phyloP scores from a whole-genome alignment of 23 red algal genomes.

The Gracilaria domingensis region DNA sequence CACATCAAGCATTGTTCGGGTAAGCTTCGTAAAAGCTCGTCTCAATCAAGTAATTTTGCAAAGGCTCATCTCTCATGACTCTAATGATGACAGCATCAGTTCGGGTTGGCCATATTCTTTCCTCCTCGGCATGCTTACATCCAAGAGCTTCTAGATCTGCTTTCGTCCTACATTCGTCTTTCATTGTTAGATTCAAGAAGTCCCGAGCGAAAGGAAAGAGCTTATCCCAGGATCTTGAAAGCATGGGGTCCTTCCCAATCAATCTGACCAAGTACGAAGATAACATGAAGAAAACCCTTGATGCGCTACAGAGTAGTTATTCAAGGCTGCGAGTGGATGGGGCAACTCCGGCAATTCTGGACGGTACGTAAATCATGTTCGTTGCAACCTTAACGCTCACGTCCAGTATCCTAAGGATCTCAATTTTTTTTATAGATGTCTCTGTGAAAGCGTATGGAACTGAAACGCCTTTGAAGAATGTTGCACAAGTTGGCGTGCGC shows the following conservation, averaged over 20 bases:
- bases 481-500: constrained; percentile 85
- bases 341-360: constrained; percentile 84
- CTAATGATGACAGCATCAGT: background rate
- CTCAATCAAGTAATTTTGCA: too few relatives aligned
- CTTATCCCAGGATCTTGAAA: background rate
- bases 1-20: background rate
- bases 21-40: background rate
- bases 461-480: constrained; percentile 58
- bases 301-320: constrained; percentile 56
- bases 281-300: constrained; percentile 63
- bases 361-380: constrained; percentile 47
- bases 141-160: background rate
- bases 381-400: background rate
- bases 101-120: background rate
- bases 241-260: constrained; percentile 12
- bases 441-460: constrained; percentile 78
- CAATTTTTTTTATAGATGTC: constrained; percentile 42
- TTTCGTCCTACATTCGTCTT: background rate
- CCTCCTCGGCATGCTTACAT: background rate
- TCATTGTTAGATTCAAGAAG: background rate
- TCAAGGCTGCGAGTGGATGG: constrained; percentile 65
- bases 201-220: background rate
- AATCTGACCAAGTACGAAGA: constrained; percentile 47
- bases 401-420: background rate
- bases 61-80: too few relatives aligned